These are phyloP conservation scores for Solanum appendiculatum DNA, from an alignment of 257 asterid species.

Conservation along the genomic window DNA sequence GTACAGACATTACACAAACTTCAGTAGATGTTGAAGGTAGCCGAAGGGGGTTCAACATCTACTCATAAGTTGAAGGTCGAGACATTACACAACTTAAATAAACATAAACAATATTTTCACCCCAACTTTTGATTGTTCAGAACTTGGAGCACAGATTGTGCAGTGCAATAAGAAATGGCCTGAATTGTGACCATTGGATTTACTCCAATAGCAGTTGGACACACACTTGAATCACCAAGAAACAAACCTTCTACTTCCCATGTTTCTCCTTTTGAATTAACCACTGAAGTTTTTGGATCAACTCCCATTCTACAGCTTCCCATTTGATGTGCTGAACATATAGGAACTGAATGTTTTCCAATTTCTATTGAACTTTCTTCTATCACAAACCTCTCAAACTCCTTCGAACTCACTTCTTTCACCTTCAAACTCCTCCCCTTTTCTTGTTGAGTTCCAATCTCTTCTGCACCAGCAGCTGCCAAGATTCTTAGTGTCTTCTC, in stretches of 20 bases:
- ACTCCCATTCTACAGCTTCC: constrained; percentile 94
- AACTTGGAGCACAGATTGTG: constrained; percentile 43
- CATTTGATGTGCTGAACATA: constrained; percentile 95
- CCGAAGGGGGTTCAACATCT: no score
- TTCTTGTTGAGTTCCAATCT: constrained; percentile 65
- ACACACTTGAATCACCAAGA: constrained; percentile 78
- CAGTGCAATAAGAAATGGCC: constrained; percentile 77
- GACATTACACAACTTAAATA: neutral
- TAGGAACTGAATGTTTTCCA: constrained; percentile 30
- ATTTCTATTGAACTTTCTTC: constrained; percentile 52
- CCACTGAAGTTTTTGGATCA: constrained; percentile 43
- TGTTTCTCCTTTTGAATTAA: constrained; percentile 51
- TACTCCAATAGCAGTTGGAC: constrained; percentile 86
- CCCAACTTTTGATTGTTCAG: constrained; percentile 14
- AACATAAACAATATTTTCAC: neutral
- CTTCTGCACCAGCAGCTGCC: constrained; percentile 84
- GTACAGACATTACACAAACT: no score
- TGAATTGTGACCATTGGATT: constrained; percentile 93
- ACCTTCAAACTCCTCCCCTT: constrained; percentile 47
- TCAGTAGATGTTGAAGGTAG: neutral
- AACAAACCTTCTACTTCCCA: constrained; percentile 79
- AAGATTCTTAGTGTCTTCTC: constrained; percentile 54
- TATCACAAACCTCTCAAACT: constrained; percentile 52
- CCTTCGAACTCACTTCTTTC: constrained; percentile 26
- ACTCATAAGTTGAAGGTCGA: neutral